Evolutionary conservation across 2,329 filamentous ascomycete genomes (phyloP).

Genomic region (Exophiala oligosperma): DNA sequence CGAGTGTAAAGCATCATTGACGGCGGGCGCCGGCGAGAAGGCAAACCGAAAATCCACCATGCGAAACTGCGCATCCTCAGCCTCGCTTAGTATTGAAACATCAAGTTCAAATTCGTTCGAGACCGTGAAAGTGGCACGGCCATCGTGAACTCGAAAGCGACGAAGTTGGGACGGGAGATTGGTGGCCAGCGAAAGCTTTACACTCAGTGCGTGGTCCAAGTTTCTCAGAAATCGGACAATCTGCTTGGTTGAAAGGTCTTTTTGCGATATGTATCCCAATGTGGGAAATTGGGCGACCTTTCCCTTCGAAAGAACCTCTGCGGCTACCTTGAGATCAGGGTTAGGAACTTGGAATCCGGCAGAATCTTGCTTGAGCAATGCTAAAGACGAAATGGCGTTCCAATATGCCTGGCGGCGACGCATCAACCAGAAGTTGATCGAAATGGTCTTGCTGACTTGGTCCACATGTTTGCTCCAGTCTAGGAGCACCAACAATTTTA

Average conservation of each 20-base stretch:
- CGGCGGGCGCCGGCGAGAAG: slow-evolving; percentile 69
- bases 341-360: slow-evolving; percentile 75
- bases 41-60: slow-evolving; percentile 89
- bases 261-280: slow-evolving; percentile 74
- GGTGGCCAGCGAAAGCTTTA: slow-evolving; percentile 83
- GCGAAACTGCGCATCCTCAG: slow-evolving; percentile 80
- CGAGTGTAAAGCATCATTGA: slow-evolving; percentile 64
- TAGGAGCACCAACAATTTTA: slow-evolving; percentile 86
- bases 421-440: slow-evolving; percentile 75
- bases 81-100: slow-evolving; percentile 84
- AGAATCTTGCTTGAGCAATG: slow-evolving; percentile 72
- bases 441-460: slow-evolving; percentile 83
- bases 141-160: slow-evolving; percentile 75
- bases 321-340: slow-evolving; percentile 85
- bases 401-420: slow-evolving; percentile 62
- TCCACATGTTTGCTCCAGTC: slow-evolving; percentile 83
- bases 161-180: slow-evolving; percentile 75
- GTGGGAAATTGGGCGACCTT: slow-evolving; percentile 77
- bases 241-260: slow-evolving; percentile 68
- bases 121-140: slow-evolving; percentile 87
- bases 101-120: slow-evolving; percentile 88
- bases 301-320: slow-evolving; percentile 79
- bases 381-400: slow-evolving; percentile 61
- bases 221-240: slow-evolving; percentile 74
- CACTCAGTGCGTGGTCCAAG: slow-evolving; percentile 78